phyloP scores from a whole-genome alignment of 192 early-diverging fungal genomes.

The Lobosporangium transversale region DNA sequence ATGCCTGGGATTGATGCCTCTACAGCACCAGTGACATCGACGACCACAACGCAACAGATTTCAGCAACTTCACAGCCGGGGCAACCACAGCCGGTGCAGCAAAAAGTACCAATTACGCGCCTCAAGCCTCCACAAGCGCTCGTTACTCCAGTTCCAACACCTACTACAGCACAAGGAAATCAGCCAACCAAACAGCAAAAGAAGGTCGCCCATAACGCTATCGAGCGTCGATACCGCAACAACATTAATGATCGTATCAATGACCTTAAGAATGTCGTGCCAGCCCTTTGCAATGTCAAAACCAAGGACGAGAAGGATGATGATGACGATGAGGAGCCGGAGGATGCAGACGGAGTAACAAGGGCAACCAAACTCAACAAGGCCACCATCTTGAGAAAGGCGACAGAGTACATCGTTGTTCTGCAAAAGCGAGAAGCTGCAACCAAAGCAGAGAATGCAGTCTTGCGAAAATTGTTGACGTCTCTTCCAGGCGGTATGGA shows the following conservation, averaged over 20 bases:
- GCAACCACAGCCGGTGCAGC: slow-evolving; percentile 36
- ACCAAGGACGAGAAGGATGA: slow-evolving; percentile 68
- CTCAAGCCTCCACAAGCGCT: slow-evolving; percentile 53
- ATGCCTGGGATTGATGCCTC: slow-evolving; percentile 25
- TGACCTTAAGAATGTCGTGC: slow-evolving; percentile 87
- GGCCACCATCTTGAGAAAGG: slow-evolving; percentile 90
- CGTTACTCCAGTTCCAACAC: slow-evolving; percentile 34
- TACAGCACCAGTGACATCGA: slow-evolving; percentile 14
- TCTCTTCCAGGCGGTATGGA: slow-evolving; percentile 59
- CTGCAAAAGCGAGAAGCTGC: slow-evolving; percentile 57
- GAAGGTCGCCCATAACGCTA: slow-evolving; percentile 95
- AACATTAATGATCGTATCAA: slow-evolving; percentile 97
- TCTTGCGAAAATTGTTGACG: slow-evolving; percentile 53
- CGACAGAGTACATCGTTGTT: slow-evolving; percentile 89
- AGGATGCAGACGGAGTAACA: slow-evolving; percentile 81
- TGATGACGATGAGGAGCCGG: slow-evolving; percentile 62
- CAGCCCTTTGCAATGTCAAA: slow-evolving; percentile 74
- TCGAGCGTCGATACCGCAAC: slow-evolving; percentile 93
- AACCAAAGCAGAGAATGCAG: slow-evolving; percentile 57
- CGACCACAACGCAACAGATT: neutral
- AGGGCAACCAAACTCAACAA: slow-evolving; percentile 93
- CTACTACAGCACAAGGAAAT: slow-evolving; percentile 15
- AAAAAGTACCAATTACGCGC: slow-evolving; percentile 61
- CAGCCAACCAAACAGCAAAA: slow-evolving; percentile 71
- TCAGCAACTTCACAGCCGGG: slow-evolving; percentile 1